Evolutionary conservation across 1,284 basidiomycete genomes (phyloP), one percentile per base, ranked within the genome.

Genomic region (Moniliella sp.): DNA sequence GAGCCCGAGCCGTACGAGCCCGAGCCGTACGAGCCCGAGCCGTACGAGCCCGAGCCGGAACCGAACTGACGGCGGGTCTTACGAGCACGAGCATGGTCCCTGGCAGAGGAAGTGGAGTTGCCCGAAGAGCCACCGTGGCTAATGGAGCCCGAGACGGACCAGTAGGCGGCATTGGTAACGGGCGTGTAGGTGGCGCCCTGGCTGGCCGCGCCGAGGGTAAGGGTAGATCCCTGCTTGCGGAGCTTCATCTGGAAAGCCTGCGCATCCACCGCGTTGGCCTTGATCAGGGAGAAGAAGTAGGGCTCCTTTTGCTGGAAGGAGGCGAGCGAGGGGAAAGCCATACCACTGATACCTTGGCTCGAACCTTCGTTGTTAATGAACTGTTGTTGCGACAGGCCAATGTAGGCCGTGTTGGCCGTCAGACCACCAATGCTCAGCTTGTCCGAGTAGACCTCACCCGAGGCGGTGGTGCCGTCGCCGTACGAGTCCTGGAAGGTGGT

Each of bases 171-270:
- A 7, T 7, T 23, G 21, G 21, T 7, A n/a, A 23, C 21, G 8
- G 21, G 21, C 8, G 21, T 23, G 50, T 58, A 64, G 31, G 50
- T 50, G 15, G 48, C 31, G 21, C 34, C 41, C 8, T 46, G 37
- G n/a, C n/a, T n/a, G n/a, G 40, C 57, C 47, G 25, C 75, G 75
- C 30, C 75, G 30, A 77, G 57, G 43, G 61, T 67, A 7, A 77
- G 67, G 46, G 71, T 67, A 3, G 68, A 68, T 37, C 65, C 67
- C 14, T 52, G 50, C 14, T 67, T 66, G 3, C 62, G 63, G 43
- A 76, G 64, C 36, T 69, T n/a, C 52, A 76, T 67, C 14, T 65
- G 65, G 43, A 75, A 75, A 27, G 67, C 62, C 15, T 51, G 45
- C 17, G 61, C 47, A 30, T 30, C 17, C 34, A 37, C 8, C 21